These are phyloP conservation scores for Solanum chaucha DNA, from an alignment of 257 asterid genomes.

Conservation along the genomic window DNA sequence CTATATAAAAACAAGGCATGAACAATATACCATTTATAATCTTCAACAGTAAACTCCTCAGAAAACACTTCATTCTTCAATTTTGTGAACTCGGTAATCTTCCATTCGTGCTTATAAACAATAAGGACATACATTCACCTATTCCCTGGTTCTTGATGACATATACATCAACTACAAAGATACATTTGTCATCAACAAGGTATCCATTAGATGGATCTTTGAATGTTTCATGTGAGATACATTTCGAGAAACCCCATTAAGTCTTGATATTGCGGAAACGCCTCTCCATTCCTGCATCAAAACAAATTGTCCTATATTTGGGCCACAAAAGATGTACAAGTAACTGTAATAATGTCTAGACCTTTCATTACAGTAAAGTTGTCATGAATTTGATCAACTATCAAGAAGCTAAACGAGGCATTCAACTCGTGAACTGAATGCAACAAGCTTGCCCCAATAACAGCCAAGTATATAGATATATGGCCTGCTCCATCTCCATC, in stretches of 20 bases:
- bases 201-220: conserved; percentile 3
- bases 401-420: neutral
- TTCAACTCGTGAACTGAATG: neutral
- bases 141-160: neutral
- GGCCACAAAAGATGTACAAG: neutral
- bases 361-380: neutral
- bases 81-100: neutral
- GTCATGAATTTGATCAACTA: neutral
- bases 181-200: neutral
- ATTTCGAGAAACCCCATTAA: neutral
- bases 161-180: conserved; percentile 6
- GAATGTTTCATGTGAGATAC: neutral
- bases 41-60: neutral
- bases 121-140: neutral
- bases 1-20: neutral
- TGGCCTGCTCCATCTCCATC: neutral
- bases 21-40: neutral
- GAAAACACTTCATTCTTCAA: too few species aligned
- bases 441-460: neutral
- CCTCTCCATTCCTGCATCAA: neutral
- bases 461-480: neutral
- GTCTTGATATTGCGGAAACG: neutral
- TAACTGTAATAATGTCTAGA: neutral
- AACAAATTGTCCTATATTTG: neutral
- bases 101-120: neutral